A percentile compares a stretch with the other conserved stretches of the same genome.
phyloP scores from a whole-genome alignment of 2,329 filamentous ascomycete genomes.

The Fonsecaea monophora region DNA sequence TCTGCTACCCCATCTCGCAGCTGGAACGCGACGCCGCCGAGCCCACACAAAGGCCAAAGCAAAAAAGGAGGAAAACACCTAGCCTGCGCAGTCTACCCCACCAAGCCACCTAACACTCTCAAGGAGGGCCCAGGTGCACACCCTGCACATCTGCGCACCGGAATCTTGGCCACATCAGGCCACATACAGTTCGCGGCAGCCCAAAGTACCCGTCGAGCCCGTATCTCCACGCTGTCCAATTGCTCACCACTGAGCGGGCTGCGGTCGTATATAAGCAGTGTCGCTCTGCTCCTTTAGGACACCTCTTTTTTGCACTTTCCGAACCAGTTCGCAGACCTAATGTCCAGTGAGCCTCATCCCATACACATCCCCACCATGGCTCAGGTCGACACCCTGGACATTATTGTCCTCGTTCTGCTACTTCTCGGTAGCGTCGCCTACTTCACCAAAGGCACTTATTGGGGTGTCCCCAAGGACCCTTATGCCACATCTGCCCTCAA shows the following conservation, averaged over 20 bases:
- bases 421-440: conserved; percentile 89
- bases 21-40: conserved; percentile 12
- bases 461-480: conserved; percentile 86
- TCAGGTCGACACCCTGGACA: conserved; percentile 93
- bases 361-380: conserved; percentile 68
- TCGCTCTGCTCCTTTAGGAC: conserved; percentile 6
- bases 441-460: conserved; percentile 96
- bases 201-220: conserved; percentile 12
- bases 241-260: conserved; percentile 15
- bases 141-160: conserved; percentile 2
- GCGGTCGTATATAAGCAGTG: conserved; percentile 21
- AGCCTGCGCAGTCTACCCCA: conserved; percentile 7
- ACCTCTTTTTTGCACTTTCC: conserved; percentile 14
- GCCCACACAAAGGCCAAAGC: conserved; percentile 8
- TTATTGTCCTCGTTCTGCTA: conserved; percentile 85
- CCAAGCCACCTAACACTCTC: not conserved
- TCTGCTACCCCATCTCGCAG: conserved; percentile 6
- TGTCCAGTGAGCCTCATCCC: conserved; percentile 22
- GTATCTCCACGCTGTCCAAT: conserved; percentile 32
- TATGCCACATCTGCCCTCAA: conserved; percentile 78
- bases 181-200: conserved; percentile 28
- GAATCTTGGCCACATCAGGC: conserved; percentile 36
- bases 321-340: conserved; percentile 5
- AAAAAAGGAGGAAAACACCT: not conserved
- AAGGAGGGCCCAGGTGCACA: conserved; percentile 4